These are phyloP conservation scores for Cryphonectria naterciae DNA, from an alignment of 2,329 filamentous ascomycete genomes.

Conservation along the genomic window DNA sequence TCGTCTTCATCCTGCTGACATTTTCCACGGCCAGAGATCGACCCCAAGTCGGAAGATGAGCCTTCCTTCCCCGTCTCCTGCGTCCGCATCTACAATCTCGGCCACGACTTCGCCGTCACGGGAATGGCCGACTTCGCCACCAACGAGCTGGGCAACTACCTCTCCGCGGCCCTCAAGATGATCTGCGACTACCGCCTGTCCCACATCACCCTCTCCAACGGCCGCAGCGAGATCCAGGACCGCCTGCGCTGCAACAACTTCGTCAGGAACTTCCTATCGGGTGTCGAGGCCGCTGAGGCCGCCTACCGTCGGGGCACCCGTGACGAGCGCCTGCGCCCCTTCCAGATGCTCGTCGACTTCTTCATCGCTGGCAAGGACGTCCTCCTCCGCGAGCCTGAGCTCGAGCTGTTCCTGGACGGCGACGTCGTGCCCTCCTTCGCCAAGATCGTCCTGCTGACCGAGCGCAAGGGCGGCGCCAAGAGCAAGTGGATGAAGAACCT, in stretches of 20 bases:
- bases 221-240: slow-evolving; percentile 12
- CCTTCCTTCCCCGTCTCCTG: neutral
- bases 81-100: neutral
- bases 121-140: neutral
- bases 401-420: neutral
- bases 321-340: slow-evolving; percentile 2
- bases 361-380: slow-evolving; percentile 10
- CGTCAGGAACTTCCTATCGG: neutral
- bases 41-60: neutral
- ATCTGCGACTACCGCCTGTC: slow-evolving; percentile 9
- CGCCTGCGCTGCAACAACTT: slow-evolving; percentile 3
- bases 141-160: neutral
- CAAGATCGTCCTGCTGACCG: neutral
- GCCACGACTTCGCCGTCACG: slow-evolving; percentile 2
- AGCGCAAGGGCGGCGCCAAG: neutral
- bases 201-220: neutral
- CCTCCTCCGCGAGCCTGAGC: neutral
- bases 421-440: neutral
- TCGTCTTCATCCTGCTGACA: neutral
- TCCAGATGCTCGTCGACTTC: slow-evolving; percentile 22
- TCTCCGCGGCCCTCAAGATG: neutral
- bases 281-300: neutral
- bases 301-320: neutral
- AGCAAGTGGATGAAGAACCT: slow-evolving; percentile 17
- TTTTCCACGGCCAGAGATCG: neutral